Evolutionary conservation across 2,329 filamentous ascomycete genomes (phyloP), one percentile per base, ranked within the genome.

Genomic region (Monascus ruber): DNA sequence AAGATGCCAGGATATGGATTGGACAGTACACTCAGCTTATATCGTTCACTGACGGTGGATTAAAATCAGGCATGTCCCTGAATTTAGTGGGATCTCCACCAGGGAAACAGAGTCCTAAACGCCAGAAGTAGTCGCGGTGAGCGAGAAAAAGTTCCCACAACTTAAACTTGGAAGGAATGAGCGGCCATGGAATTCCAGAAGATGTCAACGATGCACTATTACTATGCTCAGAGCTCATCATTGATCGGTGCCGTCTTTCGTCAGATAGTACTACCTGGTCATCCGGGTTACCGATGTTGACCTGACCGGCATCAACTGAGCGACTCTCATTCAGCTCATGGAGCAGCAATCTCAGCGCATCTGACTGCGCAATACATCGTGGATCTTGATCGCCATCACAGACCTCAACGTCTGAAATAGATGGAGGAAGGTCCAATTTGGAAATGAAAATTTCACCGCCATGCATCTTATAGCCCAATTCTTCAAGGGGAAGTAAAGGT

Each of bases 81-180:
- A 35, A 9, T 25, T 25, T 26, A 28, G 52, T 55, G 7, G 54
- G 56, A 46, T 63, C 58, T 9, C 84, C 83, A 8, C 83, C 83
- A 0, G 89, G 88, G 2, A 95, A 70, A 64, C 91, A 98, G 27
- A 96, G 66, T 0, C 91, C 91, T 38, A 98, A 62, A 41, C 91
- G 74, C 85, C 86, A 94, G 63, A 98, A 96, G 62, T 98, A 98
- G 65, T 98, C 91, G 31, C 91, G 71, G 64, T 98, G 91, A 1
- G 88, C 84, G 61, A 93, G 94, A 55, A 96, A 81, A 5, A 95
- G 67, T 63, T 94, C 79, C 86, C 89, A 94, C n/a, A 93, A 73
- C 59, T 82, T 84, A 51, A 74, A 88, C 61, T 74, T 60, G 62
- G 62, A n/a, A 63, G 70, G 43, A 45, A 58, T 43, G 38, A 52